A percentile compares a stretch with the other conserved stretches of the same genome.
These are phyloP conservation scores for Breynia disticha DNA, from an alignment of 441 rosid genomes.

Conservation along the genomic window DNA sequence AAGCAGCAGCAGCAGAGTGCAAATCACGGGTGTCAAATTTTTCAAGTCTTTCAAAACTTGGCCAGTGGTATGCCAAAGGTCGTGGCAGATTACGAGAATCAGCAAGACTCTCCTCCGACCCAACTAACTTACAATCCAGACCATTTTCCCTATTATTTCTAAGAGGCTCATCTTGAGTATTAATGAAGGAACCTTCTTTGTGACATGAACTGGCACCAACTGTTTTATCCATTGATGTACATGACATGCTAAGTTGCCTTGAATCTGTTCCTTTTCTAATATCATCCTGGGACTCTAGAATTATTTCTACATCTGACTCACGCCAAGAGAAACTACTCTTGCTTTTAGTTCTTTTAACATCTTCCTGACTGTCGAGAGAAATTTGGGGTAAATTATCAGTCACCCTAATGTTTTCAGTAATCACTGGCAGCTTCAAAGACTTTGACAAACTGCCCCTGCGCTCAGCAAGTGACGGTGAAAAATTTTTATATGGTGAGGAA, in stretches of 20 bases:
- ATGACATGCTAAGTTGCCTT: conserved; percentile 22
- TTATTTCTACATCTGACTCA: conserved; percentile 41
- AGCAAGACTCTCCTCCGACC: conserved; percentile 18
- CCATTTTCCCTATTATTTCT: conserved; percentile 18
- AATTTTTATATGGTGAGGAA: conserved; percentile 32
- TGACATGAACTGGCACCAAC: conserved; percentile 23
- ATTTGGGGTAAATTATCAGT: conserved; percentile 13
- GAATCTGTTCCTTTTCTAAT: conserved; percentile 27
- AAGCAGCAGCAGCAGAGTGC: conserved; percentile 58
- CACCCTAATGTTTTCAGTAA: conserved; percentile 35
- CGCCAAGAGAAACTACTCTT: conserved; percentile 27
- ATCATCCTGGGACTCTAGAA: conserved; percentile 37
- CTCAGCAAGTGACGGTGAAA: conserved; percentile 68
- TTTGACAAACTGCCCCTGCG: conserved; percentile 68
- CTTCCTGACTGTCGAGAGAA: conserved; percentile 23
- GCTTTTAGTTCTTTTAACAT: conserved; percentile 17
- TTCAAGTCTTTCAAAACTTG: conserved; percentile 54
- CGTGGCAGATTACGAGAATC: conserved; percentile 20
- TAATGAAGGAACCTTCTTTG: conserved; percentile 26
- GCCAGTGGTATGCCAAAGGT: conserved; percentile 55
- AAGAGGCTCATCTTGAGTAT: conserved; percentile 20
- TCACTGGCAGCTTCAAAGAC: conserved; percentile 59
- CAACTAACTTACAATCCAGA: conserved; percentile 4
- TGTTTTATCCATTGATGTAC: conserved; percentile 26
- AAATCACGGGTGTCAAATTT: conserved; percentile 34